These are phyloP conservation scores for Coemansia sp. DNA, from an alignment of 192 early-diverging fungal genomes.

Conservation along the genomic window DNA sequence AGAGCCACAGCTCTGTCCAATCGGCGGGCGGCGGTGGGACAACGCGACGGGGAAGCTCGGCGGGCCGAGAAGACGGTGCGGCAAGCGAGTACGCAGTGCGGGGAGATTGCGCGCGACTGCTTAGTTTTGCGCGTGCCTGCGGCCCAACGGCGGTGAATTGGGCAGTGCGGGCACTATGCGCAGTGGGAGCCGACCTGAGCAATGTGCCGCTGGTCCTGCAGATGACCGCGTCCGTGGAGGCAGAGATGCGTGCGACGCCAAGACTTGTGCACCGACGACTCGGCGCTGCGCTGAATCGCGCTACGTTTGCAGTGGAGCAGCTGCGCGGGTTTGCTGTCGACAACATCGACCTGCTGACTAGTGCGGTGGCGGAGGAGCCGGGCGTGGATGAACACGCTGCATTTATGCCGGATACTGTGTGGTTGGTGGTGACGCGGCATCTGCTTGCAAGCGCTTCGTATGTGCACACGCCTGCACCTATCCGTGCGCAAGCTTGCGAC, in stretches of 20 bases:
- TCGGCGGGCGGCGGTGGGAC: neutral
- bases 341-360: constrained; percentile 35
- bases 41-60: neutral
- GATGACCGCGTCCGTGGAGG: constrained; percentile 7
- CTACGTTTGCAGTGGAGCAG: constrained; percentile 40
- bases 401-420: constrained; percentile 8
- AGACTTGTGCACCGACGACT: constrained; percentile 53
- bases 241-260: constrained; percentile 19
- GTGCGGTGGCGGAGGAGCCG: neutral
- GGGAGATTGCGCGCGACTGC: constrained; percentile 20
- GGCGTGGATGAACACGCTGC: neutral
- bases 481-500: constrained; percentile 76
- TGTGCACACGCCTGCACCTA: constrained; percentile 53
- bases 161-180: constrained; percentile 33
- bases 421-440: constrained; percentile 61
- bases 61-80: neutral
- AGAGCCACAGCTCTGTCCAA: constrained; percentile 13
- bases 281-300: constrained; percentile 32
- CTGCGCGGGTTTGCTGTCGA: constrained; percentile 33
- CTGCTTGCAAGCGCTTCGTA: constrained; percentile 75
- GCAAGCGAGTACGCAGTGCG: neutral
- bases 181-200: constrained; percentile 33
- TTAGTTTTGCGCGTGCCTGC: constrained; percentile 10
- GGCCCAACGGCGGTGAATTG: constrained; percentile 20
- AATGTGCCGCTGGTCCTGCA: constrained; percentile 10